Evolutionary conservation across 805 yeast species (phyloP), one percentile per base, ranked within the genome.

Genomic region (Millerozyma miso): DNA sequence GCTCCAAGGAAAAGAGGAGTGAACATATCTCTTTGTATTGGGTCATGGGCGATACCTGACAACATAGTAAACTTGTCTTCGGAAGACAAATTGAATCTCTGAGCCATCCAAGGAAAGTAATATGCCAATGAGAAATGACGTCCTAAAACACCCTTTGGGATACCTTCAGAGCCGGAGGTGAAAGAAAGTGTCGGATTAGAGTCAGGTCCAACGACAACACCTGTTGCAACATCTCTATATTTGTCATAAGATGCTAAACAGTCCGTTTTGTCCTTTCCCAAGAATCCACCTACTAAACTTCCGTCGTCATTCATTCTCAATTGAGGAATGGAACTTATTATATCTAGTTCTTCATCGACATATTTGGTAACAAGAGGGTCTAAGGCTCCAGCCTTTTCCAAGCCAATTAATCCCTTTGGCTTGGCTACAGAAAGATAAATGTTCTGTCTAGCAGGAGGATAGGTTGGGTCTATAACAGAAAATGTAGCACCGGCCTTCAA

Each of bases 1-100:
- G 99, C 99, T 50, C 99, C 99, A 49, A 93, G 70, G 64, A 93
- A 93, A 49, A 93, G 75, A 17, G 99, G 99, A 5, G 99, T 93
- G 65, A 93, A 93, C 85, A 93, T 93, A 66, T 93, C 99, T 73
- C 99, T 85, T 72, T 93, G 99, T 49, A 93, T 91, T 10, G 99
- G 99, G 66, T 93, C 99, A 63, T 93, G 99, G 0, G 99, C 99
- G 62, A 93, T 93, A 58, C 99, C 99, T 6, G 96, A 86, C 47
- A 93, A 76, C 99, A 93, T 93, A 16, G 99, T 93, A 71, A 93
- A 93, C 58, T 74, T 85, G 64, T 95, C 99, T 31, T 81, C 76
- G 42, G 77, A 84, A 34, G 85, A 76, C 33, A 93, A 76, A 29
- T 82, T 80, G 57, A 93, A 93, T 36, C 83, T 78, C 63, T 87